Conservation (phyloP, 805 yeast species). For the Kodamaea fukazawae region DNA sequence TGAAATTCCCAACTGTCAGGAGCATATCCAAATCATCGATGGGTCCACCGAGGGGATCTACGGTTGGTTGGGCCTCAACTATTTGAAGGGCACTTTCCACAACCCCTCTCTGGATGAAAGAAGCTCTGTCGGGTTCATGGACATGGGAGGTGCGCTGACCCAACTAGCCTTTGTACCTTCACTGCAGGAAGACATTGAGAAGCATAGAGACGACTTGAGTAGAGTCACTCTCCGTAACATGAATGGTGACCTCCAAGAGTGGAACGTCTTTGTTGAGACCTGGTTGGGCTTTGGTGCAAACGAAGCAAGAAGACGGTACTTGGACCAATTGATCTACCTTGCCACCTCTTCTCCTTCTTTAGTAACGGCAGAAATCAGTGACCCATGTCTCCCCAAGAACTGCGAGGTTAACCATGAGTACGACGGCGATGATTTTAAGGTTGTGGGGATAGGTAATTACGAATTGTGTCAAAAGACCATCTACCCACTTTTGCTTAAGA, state of each 20-base stretch:
- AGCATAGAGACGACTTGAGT: constrained; percentile 73
- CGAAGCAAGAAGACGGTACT: constrained; percentile 77
- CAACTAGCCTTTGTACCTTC: constrained; percentile 92
- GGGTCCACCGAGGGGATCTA: constrained; percentile 94
- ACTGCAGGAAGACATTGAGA: constrained; percentile 51
- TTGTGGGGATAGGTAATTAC: constrained; percentile 78
- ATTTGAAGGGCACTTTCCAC: constrained; percentile 52
- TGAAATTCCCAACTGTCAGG: constrained; percentile 53
- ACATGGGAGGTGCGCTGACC: constrained; percentile 99
- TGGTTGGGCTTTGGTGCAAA: constrained; percentile 99
- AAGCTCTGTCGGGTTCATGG: constrained; percentile 84
- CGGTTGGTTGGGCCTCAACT: constrained; percentile 94
- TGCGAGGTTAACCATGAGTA: constrained; percentile 47
- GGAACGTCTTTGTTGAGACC: constrained; percentile 90
- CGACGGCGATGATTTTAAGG: constrained; percentile 46
- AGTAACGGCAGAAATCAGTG: constrained; percentile 37
- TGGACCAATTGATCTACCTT: constrained; percentile 49
- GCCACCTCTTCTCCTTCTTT: constrained; percentile 17
- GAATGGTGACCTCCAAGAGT: constrained; percentile 67
- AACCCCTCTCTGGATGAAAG: background rate
- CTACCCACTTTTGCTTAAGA: constrained; percentile 74
- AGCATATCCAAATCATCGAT: constrained; percentile 81
- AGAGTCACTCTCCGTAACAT: constrained; percentile 61
- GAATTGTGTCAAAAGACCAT: constrained; percentile 67
- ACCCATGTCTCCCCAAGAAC: constrained; percentile 80